Evolutionary conservation across 352 stramenopile species (phyloP), one percentile per base, ranked within the genome.

Genomic region (Phytophthora hybrid): DNA sequence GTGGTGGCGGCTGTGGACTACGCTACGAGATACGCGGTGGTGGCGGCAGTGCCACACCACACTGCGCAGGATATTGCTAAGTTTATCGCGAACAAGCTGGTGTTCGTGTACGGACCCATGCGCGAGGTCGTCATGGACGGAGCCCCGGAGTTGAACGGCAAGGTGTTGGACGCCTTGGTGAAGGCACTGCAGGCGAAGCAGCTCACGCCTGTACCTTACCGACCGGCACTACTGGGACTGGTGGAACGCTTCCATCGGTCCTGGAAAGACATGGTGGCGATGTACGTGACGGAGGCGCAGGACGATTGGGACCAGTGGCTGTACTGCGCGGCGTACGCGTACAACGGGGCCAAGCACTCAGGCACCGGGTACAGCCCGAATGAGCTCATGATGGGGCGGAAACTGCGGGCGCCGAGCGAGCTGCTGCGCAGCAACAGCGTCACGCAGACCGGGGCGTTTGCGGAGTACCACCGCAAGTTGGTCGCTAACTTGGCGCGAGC

Each of bases 1-100:
- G 52, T 60, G 37, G 41, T 74, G 32, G 34, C 67, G 58, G 58
- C 44, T 0, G 39, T 64, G 2, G 59, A 65, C 3, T 65, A 65
- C 23, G 41, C 47, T 4, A 65, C 37, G 5, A 5, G 41, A 1
- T 53, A 72, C 66, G 60, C 37, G 10, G 52, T 21, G n/a, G n/a
- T n/a, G 6, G 52, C 10, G n/a, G 52, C 52, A 5, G 52, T 58
- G 3, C 14, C 19, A 4, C 8, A 18, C 7, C 52, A 58, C 52
- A 39, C 52, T 1, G 52, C 52, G 10, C 10, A 58, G 26, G 14
- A 26, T 37, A 39, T 58, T 18, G 52, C 52, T 7, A 14, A 10
- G 16, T 18, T 58, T 13, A 9, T 58, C 9, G 26, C 39, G 9
- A 23, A 58, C 3, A 14, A 19, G 26, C 5, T 58, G 8, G 52